Evolutionary conservation across 2,329 filamentous ascomycete genomes (phyloP), one percentile per base, ranked within the genome.

Genomic region (Coniella lustricola): DNA sequence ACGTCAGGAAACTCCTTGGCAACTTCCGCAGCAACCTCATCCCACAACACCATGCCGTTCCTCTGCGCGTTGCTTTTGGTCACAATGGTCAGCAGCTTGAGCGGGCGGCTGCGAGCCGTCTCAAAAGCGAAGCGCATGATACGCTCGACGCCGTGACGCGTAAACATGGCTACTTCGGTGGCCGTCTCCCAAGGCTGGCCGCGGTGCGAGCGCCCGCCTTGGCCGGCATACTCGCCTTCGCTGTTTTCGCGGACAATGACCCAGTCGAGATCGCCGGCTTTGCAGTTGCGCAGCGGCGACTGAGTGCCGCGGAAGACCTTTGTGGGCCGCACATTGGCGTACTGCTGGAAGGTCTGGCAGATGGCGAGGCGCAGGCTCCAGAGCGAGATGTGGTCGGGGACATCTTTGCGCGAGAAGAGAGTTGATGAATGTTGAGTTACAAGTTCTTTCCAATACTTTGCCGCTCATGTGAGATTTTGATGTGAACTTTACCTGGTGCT

Each of bases 21-120:
- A 13, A 83, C 73, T n/a, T 71, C 66, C 1, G 63, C 61, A 0
- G 77, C 77, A 10, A 84, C 69, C 56, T 81, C 74, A 57, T 84
- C 81, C 81, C 81, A 84, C 54, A 84, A 71, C 0, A 84, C 81
- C 78, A 85, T 81, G 0, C 80, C 81, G 55, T 83, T 81, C 2
- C 81, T 67, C 63, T 83, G 79, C 0, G 80, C 79, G 59, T 84
- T 84, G 48, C 74, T 79, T 65, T 84, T 84, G 1, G 79, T 82
- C 16, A 84, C 81, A 2, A 84, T 72, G 0, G 79, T 84, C 20
- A 84, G 60, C 17, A 73, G 66, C 64, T 81, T 82, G 49, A 72
- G 69, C 0, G 76, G 73, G n/a, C 81, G 65, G 46, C 66, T 50
- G 44, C 46, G 59, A 1, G 73, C 81, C 17, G 66, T 75, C 62